Evolutionary conservation across 805 yeast genomes (phyloP).

Genomic region (Saccharomyces kudriavzevii): DNA sequence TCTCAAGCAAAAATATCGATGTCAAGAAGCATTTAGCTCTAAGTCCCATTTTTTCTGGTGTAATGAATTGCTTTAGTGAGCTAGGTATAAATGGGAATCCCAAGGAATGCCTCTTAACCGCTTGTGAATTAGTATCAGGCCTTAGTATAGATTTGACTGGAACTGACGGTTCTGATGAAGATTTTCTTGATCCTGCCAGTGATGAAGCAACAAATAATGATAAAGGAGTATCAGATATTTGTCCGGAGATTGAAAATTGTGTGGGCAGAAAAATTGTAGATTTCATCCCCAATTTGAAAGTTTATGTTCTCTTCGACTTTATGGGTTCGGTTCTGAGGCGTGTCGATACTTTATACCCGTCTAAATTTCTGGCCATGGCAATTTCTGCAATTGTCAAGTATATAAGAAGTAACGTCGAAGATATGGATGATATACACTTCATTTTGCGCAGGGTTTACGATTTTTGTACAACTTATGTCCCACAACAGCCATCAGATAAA

Average conservation of each 20-base stretch:
- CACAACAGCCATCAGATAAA: constrained; percentile 35
- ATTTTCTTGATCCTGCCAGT: not conserved
- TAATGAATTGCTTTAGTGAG: constrained; percentile 46
- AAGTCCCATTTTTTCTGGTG: constrained; percentile 25
- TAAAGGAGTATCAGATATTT: constrained; percentile 6
- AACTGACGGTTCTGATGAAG: constrained; percentile 7
- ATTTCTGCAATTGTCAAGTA: constrained; percentile 50
- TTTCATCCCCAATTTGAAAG: constrained; percentile 42
- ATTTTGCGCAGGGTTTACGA: constrained; percentile 53
- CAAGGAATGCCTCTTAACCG: constrained; percentile 66
- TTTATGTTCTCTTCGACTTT: constrained; percentile 60
- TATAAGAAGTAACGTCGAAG: constrained; percentile 35
- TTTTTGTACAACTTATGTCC: constrained; percentile 50
- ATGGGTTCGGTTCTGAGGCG: constrained; percentile 48
- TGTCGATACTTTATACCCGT: constrained; percentile 65
- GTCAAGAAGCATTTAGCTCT: constrained; percentile 19
- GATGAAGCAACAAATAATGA: constrained; percentile 6
- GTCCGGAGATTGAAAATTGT: not conserved
- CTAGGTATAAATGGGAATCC: constrained; percentile 67
- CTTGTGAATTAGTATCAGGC: constrained; percentile 51
- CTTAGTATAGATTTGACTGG: constrained; percentile 2
- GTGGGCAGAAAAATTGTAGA: constrained; percentile 12
- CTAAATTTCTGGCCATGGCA: constrained; percentile 67
- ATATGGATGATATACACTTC: constrained; percentile 30
- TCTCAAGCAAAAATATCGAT: constrained; percentile 34